A percentile compares a stretch with the other conserved stretches of the same genome.
phyloP scores from a whole-genome alignment of 75 land plant genomes.

The Pinus albicaulis region DNA sequence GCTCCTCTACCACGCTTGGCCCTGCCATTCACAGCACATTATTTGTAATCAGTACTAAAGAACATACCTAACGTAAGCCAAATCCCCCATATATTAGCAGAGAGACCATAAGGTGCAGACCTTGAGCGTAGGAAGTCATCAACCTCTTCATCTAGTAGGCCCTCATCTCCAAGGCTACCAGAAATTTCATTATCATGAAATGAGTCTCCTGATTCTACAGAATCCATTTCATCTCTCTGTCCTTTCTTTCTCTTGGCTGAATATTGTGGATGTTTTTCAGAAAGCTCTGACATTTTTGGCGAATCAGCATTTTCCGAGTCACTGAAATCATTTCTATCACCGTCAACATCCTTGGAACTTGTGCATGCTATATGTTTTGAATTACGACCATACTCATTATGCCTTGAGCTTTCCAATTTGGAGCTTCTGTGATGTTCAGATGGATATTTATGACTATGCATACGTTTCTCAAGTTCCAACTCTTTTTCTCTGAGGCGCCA shows the following conservation, averaged over 20 bases:
- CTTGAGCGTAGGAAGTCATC: constrained; percentile 78
- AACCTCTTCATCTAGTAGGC: constrained; percentile 75
- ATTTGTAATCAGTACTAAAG: background rate
- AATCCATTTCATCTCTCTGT: background rate
- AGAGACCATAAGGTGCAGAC: constrained; percentile 20
- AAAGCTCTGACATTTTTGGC: constrained; percentile 5
- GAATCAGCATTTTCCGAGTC: background rate
- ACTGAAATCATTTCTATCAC: background rate
- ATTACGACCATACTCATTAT: background rate
- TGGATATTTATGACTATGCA: background rate
- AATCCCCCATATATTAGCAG: too few relatives aligned
- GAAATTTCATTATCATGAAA: background rate
- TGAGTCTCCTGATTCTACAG: background rate
- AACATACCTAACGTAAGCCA: background rate
- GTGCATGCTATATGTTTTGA: background rate
- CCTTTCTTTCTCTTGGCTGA: constrained; percentile 10
- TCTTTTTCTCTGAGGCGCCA: constrained; percentile 81
- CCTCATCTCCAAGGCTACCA: constrained; percentile 24
- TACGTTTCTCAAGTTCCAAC: constrained; percentile 51
- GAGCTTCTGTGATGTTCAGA: background rate
- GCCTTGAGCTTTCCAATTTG: background rate
- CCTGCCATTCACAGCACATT: constrained; percentile 28
- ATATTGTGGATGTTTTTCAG: background rate
- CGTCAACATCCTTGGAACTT: background rate
- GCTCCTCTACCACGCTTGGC: constrained; percentile 87